These are phyloP conservation scores for Amylostereum areolatum DNA, from an alignment of 1,284 basidiomycete species.

Conservation along the genomic window DNA sequence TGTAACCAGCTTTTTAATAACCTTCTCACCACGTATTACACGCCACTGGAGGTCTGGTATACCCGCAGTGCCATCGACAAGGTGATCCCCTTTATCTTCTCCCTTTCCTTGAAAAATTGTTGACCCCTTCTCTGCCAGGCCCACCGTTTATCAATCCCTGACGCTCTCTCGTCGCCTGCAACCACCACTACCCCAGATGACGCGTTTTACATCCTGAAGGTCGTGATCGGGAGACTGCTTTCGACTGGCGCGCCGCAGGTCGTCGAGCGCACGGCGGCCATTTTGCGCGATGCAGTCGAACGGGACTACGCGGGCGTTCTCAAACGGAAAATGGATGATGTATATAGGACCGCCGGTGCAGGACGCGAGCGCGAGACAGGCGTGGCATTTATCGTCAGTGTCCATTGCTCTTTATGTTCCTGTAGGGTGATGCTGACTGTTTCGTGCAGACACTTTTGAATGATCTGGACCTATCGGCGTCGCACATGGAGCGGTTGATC, in stretches of 20 bases:
- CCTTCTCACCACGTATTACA: slow-evolving; percentile 72
- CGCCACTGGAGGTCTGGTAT: slow-evolving; percentile 92
- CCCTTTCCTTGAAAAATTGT: not conserved
- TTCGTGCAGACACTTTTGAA: slow-evolving; percentile 72
- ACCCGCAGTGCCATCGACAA: slow-evolving; percentile 85
- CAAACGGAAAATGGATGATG: slow-evolving; percentile 78
- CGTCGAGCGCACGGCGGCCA: slow-evolving; percentile 54
- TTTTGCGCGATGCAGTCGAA: slow-evolving; percentile 71
- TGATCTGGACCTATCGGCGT: slow-evolving; percentile 82
- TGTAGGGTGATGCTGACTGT: slow-evolving; percentile 4
- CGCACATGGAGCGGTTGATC: slow-evolving; percentile 78
- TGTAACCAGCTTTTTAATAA: slow-evolving; percentile 63
- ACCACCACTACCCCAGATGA: slow-evolving; percentile 84
- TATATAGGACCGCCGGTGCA: slow-evolving; percentile 61
- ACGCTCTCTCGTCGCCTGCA: slow-evolving; percentile 56
- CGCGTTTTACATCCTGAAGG: slow-evolving; percentile 89
- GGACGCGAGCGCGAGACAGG: slow-evolving; percentile 76
- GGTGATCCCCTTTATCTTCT: slow-evolving; percentile 32
- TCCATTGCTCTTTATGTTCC: not conserved
- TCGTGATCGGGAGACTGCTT: slow-evolving; percentile 69
- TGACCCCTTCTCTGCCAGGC: slow-evolving; percentile 37
- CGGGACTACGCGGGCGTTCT: slow-evolving; percentile 75
- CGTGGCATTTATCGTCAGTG: slow-evolving; percentile 72
- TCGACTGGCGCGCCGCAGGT: slow-evolving; percentile 64
- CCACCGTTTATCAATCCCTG: slow-evolving; percentile 62